Base-by-base conservation (phyloP, 164 flowering plant species). In the Berberis thunbergii region DNA sequence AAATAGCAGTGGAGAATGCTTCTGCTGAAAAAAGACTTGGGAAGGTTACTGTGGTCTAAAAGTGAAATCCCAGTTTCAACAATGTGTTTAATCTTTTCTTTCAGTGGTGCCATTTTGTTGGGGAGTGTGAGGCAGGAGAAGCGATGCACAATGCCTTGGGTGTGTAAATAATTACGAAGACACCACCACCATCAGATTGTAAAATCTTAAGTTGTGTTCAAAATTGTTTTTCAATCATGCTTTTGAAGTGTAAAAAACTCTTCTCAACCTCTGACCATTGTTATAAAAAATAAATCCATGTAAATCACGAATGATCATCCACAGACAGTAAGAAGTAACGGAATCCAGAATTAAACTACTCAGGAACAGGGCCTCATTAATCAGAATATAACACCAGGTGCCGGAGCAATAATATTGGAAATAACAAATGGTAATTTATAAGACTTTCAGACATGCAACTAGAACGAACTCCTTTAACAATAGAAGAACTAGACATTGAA, bases 181-280 rank as follows among this genome's bases (percentile, higher is more conserved):
- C 49, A 46, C 49, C 49, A 46, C 49, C 64, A 48, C 64, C 54
- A 61, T 46, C 54, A 4, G 41, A 46, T 62, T 62, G 54, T 7
- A 7, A 12, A 3, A 52, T 7, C n/a, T 52, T 52, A 12, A 52
- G 7, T 52, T 12, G 3, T 52, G 54, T 46, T 53, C 41, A 41
- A 40, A 62, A 46, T 40, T 13, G 43, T 3, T 62, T 62, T 46
- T 62, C 64, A 45, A 62, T 43, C 12, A 6, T 2, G 7, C 3
- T 7, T 62, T 38, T 62, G 12, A 62, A 62, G 6, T 46, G 13
- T 10, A 7, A 39, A 40, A 62, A 62, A 26, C 6, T n/a, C 1
- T 49, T 46, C 26, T 62, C 26, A n/a, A 62, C 41, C 48, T 62
- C 5, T 46, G 8, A 46, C 38, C 43, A 5, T 5, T 26, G 40